Evolutionary conservation across 108 stramenopile species (phyloP), one percentile per base, ranked within the genome.

Genomic region (Discostella stelligeroides): DNA sequence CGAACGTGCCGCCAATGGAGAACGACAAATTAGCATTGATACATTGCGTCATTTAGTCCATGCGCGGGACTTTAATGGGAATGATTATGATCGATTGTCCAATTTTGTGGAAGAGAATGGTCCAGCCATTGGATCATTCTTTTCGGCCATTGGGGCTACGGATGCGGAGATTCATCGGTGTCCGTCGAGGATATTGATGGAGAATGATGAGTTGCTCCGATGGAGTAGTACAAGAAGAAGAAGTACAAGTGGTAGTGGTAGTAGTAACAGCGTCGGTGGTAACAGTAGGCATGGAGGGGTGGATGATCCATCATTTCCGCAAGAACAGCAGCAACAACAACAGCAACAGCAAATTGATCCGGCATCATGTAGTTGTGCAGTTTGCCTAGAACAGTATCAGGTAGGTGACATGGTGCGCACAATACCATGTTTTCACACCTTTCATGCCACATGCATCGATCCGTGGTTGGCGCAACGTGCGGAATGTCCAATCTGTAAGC

Each of bases 401-500:
- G 49, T 66, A 27, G 82, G 75, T 17, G 84, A 82, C 24, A 45
- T 30, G 7, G 78, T 82, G 1, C 30, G 84, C 37, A 85, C 79
- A 0, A 82, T 85, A 48, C 84, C 81, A 0, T 85, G 84, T 42
- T 82, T 84, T 41, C 84, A 84, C 67, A 75, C 69, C 12, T 84
- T 84, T 39, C 84, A 85, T 62, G 40, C 60, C 5, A n/a, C 40
- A 10, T 85, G 84, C 57, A 85, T 85, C 63, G 84, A 85, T 66
- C 81, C 76, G 7, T 85, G 84, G 84, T 56, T 85, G 21, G 56
- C 59, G 0, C 45, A 75, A 25, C 73, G 65, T 37, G 84, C 84
- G 13, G 70, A 64, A 38, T 85, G 84, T 40, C 84, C 84, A n/a
- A 66, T 85, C 37, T 85, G 84, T 60, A 85, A 85, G 48, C 84